phyloP scores from a whole-genome alignment of 1,284 basidiomycete genomes.

The Sanguinoderma infundibulare region DNA sequence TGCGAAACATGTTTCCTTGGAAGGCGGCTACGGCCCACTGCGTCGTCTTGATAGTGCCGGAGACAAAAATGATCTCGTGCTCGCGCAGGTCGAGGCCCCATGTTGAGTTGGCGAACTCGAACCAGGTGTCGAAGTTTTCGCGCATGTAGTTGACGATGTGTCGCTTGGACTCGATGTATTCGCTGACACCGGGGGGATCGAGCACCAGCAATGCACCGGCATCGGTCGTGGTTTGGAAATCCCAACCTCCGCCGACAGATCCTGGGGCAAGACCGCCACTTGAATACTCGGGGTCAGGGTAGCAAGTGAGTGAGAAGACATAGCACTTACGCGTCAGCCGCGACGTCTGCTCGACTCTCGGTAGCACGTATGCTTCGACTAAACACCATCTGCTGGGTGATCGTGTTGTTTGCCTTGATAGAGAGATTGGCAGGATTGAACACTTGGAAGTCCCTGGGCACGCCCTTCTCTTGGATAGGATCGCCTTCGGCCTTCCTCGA shows the following conservation, averaged over 20 bases:
- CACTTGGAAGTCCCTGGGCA: neutral
- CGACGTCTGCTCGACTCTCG: neutral
- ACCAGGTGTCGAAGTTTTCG: constrained; percentile 26
- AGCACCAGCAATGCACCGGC: constrained; percentile 16
- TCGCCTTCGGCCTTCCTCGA: constrained; percentile 3
- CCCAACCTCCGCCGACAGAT: neutral
- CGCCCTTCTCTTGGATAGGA: neutral
- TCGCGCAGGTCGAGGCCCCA: constrained; percentile 7
- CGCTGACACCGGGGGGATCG: neutral
- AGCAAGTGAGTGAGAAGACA: no score
- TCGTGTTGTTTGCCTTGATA: neutral
- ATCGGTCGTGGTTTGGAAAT: constrained; percentile 2
- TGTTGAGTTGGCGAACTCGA: constrained; percentile 21
- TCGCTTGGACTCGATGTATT: neutral
- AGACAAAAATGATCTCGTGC: constrained; percentile 22
- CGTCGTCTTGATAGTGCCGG: constrained; percentile 20
- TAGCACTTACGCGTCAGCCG: neutral
- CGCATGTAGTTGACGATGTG: constrained; percentile 18
- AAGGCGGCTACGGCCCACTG: constrained; percentile 23
- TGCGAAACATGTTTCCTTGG: neutral
- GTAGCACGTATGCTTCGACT: constrained; percentile 8
- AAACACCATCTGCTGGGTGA: constrained; percentile 4
- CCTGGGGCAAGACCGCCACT: neutral
- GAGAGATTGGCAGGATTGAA: neutral
- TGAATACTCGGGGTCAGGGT: neutral